Evolutionary conservation across 306 rosid genomes (phyloP).

Genomic region (Comarum palustre): DNA sequence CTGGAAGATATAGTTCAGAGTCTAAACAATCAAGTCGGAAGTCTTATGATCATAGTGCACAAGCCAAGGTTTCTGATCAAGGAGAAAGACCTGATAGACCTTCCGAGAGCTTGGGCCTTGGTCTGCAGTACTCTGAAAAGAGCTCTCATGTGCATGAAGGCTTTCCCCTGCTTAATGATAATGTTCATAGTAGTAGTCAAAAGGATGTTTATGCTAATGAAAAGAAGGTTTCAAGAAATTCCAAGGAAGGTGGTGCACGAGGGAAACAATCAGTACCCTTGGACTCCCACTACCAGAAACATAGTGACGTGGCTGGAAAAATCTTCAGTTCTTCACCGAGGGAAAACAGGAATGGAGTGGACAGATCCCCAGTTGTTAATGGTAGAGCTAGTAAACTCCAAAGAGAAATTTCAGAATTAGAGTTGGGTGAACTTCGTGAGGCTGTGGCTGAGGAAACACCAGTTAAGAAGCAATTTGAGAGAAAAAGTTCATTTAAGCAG

Average conservation of each 20-base stretch:
- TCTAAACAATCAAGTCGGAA: constrained; percentile 53
- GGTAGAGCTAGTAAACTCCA: constrained; percentile 69
- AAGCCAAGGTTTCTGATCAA: constrained; percentile 46
- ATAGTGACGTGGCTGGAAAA: constrained; percentile 53
- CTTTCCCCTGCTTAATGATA: constrained; percentile 43
- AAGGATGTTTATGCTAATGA: constrained; percentile 43
- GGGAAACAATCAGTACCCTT: constrained; percentile 43
- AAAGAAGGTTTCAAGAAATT: constrained; percentile 56
- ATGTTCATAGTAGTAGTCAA: constrained; percentile 47
- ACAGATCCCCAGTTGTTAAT: constrained; percentile 55
- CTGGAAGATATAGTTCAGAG: constrained; percentile 59
- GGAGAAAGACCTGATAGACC: constrained; percentile 49
- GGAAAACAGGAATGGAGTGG: constrained; percentile 40
- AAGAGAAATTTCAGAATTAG: constrained; percentile 88
- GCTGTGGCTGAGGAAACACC: constrained; percentile 62
- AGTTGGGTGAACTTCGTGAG: constrained; percentile 94
- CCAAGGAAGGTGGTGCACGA: constrained; percentile 54
- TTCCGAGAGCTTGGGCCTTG: constrained; percentile 49
- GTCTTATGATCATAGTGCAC: constrained; percentile 49
- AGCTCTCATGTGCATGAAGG: constrained; percentile 45
- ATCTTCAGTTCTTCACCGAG: constrained; percentile 49
- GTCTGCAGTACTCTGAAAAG: constrained; percentile 54
- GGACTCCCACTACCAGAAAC: constrained; percentile 57
- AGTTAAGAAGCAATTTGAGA: constrained; percentile 64
- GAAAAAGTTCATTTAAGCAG: constrained; percentile 64